Evolutionary conservation across 2,329 filamentous ascomycete genomes (phyloP).

Genomic region (Fusarium pseudonygamai): DNA sequence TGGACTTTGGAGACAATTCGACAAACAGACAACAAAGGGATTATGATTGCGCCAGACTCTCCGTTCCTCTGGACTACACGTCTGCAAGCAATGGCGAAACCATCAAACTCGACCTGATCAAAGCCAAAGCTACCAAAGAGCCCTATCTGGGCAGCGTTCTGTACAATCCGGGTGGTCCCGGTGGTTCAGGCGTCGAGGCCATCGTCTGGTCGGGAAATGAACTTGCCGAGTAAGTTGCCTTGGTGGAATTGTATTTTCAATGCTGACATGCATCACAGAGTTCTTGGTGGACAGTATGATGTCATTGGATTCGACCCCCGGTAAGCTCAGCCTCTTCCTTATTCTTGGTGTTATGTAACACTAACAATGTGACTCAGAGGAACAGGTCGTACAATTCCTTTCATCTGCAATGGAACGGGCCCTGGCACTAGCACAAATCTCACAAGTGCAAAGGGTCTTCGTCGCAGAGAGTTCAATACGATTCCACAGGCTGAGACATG

Average conservation of each 20-base stretch:
- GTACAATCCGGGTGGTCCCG: slow-evolving; percentile 53
- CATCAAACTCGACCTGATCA: slow-evolving; percentile 47
- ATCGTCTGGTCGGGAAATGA: rapidly evolving
- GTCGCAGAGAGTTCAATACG: neutral
- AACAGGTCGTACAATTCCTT: slow-evolving; percentile 7
- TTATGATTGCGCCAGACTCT: slow-evolving; percentile 48
- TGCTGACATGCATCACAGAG: neutral
- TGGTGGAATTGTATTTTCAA: rapidly evolving
- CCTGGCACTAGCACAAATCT: neutral
- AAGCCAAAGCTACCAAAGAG: slow-evolving; percentile 42
- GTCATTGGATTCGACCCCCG: slow-evolving; percentile 18
- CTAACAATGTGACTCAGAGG: neutral
- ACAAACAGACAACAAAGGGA: neutral
- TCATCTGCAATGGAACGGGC: neutral
- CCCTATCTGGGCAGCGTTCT: slow-evolving; percentile 51
- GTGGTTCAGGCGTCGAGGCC: slow-evolving; percentile 23
- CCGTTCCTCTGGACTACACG: slow-evolving; percentile 54
- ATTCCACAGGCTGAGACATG: neutral
- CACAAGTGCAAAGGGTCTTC: neutral
- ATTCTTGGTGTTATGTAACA: neutral
- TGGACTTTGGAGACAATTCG: neutral
- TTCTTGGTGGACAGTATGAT: slow-evolving; percentile 22
- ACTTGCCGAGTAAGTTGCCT: neutral
- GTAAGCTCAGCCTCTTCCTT: neutral
- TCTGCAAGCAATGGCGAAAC: slow-evolving; percentile 37